Base-by-base conservation (phyloP, 2,329 filamentous ascomycete genomes). In the Colletotrichum simmondsii region DNA sequence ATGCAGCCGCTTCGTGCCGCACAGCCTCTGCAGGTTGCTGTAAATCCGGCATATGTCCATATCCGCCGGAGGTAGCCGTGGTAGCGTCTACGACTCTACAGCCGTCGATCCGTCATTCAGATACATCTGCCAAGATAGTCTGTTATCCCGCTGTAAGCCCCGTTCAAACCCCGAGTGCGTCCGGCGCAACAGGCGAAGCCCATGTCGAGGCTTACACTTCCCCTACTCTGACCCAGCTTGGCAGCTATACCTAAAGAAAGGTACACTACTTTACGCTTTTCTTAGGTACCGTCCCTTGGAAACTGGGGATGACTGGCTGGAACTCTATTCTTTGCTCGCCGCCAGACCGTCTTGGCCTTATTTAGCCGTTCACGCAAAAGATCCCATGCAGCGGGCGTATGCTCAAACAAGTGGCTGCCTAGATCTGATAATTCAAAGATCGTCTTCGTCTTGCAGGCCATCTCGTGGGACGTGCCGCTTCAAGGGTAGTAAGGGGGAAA, bases 41-140 rank as follows among this genome's bases (percentile, higher is more conserved):
- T 14, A 37, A 37, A 14, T 30, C 68, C 30, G 62, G 35, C 19
- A 59, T 60, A 58, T 57, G 22, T 24, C 22, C 12, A 22, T 32
- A 63, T 62, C 68, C 58, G 30, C 57, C 64, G 22, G 24, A 71
- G n/a, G 68, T 68, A 62, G 42, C 53, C 37, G 37, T 19, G 16
- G 37, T 42, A 42, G 37, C 37, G 37, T 42, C 37, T 42, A 42
- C 37, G 37, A 42, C 19, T 46, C 12, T 24, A 22, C 24, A 49
- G 7, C 54, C 54, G 7, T 16, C 8, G n/a, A n/a, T 24, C 12
- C 16, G 28, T 37, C 28, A 16, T 19, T 19, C 19, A 22, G 30
- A 68, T 64, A 69, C 65, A 37, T 58, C 8, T 16, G 30, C 24
- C 62, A 3, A 67, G 46, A 56, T 61, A 61, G 46, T 37, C 14